A percentile compares a stretch with the other conserved stretches of the same genome.
phyloP scores from a whole-genome alignment of 352 stramenopile genomes.

The Phytophthora multivora region DNA sequence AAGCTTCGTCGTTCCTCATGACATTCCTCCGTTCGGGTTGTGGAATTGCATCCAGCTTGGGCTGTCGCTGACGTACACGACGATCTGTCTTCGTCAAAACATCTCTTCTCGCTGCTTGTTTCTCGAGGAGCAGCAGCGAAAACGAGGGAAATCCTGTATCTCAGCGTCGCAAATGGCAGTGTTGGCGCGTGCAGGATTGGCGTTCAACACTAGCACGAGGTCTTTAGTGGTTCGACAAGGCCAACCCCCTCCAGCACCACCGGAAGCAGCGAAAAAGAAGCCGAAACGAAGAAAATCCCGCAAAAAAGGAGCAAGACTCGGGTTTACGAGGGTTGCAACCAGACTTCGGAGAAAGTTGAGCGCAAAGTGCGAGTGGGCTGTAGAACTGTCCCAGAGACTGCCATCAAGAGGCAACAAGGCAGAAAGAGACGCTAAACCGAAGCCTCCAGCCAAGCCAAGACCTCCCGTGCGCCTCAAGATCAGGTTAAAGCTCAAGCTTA shows the following conservation, averaged over 20 bases:
- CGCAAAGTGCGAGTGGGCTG: background rate
- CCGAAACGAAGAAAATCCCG: conserved; percentile 11
- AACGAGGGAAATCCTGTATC: conserved; percentile 15
- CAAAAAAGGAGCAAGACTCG: conserved; percentile 1
- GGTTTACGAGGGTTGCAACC: conserved; percentile 8
- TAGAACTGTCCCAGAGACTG: conserved; percentile 3
- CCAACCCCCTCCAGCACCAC: background rate
- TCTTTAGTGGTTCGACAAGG: conserved; percentile 41
- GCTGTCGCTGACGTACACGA: conserved; percentile 46
- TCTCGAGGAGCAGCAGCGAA: conserved; percentile 32
- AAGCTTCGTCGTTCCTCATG: conserved; percentile 40
- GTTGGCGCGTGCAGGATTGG: conserved; percentile 42
- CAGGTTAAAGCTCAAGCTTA: conserved; percentile 15
- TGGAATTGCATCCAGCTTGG: conserved; percentile 57
- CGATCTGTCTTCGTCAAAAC: conserved; percentile 54
- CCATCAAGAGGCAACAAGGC: background rate
- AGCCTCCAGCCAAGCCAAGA: background rate
- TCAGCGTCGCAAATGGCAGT: conserved; percentile 31
- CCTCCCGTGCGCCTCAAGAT: conserved; percentile 6
- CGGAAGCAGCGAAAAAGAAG: conserved; percentile 10
- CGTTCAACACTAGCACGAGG: conserved; percentile 46
- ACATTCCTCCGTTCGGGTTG: conserved; percentile 57
- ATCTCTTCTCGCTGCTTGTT: conserved; percentile 46
- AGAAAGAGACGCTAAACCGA: background rate
- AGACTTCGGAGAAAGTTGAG: conserved; percentile 8